Evolutionary conservation across 257 asterid species (phyloP), one percentile per base, ranked within the genome.

Genomic region (Lithospermum erythrorhizon): DNA sequence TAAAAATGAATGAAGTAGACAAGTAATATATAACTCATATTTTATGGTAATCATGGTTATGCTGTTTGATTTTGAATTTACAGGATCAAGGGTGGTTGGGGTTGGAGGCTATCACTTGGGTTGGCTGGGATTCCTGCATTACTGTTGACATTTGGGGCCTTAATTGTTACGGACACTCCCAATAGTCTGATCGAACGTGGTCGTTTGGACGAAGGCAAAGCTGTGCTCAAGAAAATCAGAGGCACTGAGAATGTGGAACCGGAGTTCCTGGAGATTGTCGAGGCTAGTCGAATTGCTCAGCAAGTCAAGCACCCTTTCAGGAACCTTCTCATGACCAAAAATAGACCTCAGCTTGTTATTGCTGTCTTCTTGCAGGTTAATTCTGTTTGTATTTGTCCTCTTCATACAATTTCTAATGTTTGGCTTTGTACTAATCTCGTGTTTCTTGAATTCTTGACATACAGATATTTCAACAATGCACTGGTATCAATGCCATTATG

Each of bases 401-500:
- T 49, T 20, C 37, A 27, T 60, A 16, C 16, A 10, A 9, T 30
- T 32, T 13, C 2, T 49, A 2, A 17, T 52, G 56, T 52, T n/a
- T 52, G 22, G 18, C 13, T 6, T 17, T 1, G 4, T 17, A 17
- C 21, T 17, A 52, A 14, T 18, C 14, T 61, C 14, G 4, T 35
- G 0, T 20, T 52, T 30, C 25, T 3, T 24, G 1, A 27, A 30
- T 9, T 45, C 0, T 1, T 21, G 15, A 18, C 3, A 17, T 62
- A 64, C 87, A 87, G 97, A 57, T 87, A 13, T 90, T 90, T 79
- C 96, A 90, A 65, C 96, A 87, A 55, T 79, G 81, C 63, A 90
- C 96, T 0, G 96, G 97, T 19, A 90, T 90, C 72, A 90, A 90
- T 14, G 95, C 97, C 0, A 87, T 90, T 52, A 87, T 90, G 98